Conservation (phyloP, 306 rosid genomes). For the Castanea crenata region DNA sequence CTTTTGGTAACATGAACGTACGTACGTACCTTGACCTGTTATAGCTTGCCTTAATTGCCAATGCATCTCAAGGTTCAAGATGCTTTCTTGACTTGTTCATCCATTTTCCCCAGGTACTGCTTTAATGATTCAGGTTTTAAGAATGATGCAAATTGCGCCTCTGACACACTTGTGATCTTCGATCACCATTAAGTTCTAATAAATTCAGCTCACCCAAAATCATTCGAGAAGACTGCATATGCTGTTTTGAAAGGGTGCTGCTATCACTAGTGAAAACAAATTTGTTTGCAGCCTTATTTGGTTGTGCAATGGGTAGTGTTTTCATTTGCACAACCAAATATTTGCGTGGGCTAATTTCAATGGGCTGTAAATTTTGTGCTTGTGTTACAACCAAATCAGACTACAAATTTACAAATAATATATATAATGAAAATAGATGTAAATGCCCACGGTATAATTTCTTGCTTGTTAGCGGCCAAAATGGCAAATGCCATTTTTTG, state of each 20-base stretch:
- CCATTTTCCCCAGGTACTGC: slow-evolving; percentile 56
- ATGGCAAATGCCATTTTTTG: no score
- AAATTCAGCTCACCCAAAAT: slow-evolving; percentile 56
- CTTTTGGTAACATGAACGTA: slow-evolving; percentile 1
- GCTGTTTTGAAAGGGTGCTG: slow-evolving; percentile 33
- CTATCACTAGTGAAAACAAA: slow-evolving; percentile 37
- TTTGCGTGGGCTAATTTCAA: no score
- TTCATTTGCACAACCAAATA: no score
- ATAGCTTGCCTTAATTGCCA: slow-evolving; percentile 55
- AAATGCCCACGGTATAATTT: no score
- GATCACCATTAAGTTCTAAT: slow-evolving; percentile 39
- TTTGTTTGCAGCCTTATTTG: slow-evolving; percentile 52
- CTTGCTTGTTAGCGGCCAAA: no score
- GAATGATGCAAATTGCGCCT: slow-evolving; percentile 56
- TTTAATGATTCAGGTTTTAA: slow-evolving; percentile 78
- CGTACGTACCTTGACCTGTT: slow-evolving; percentile 50
- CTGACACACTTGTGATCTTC: slow-evolving; percentile 70
- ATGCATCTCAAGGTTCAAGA: slow-evolving; percentile 50
- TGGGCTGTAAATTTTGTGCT: no score
- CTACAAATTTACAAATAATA: no score
- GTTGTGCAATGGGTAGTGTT: no score
- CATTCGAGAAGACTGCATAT: slow-evolving; percentile 38
- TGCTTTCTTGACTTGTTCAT: slow-evolving; percentile 42
- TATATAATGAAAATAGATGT: no score
- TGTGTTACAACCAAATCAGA: no score